These are phyloP conservation scores for Nectriaceae sp. DNA, from an alignment of 2,329 filamentous ascomycete genomes.

Conservation along the genomic window DNA sequence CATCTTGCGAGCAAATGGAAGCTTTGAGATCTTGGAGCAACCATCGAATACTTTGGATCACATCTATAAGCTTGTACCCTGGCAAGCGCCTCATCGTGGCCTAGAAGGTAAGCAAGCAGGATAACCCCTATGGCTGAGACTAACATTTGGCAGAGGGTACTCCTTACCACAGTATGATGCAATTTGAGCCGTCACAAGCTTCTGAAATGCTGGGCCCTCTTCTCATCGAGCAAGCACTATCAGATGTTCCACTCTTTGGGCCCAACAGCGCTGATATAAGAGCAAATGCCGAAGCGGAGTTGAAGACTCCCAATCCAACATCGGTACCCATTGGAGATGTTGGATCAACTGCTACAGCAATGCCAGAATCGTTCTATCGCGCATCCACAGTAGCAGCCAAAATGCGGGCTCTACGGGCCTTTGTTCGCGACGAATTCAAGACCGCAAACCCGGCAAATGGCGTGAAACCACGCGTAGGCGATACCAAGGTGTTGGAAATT, in stretches of 20 bases:
- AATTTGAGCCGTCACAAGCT: slow-evolving; percentile 57
- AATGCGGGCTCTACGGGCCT: slow-evolving; percentile 47
- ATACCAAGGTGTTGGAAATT: slow-evolving; percentile 30
- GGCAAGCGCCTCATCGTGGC: slow-evolving; percentile 60
- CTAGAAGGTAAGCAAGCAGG: slow-evolving; percentile 47
- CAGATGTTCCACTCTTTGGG: slow-evolving; percentile 59
- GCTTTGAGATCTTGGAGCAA: slow-evolving; percentile 63
- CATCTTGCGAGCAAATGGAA: slow-evolving; percentile 60
- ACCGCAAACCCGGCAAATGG: slow-evolving; percentile 22
- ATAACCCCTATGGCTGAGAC: slow-evolving; percentile 1
- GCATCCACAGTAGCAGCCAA: slow-evolving; percentile 50
- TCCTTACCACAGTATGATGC: slow-evolving; percentile 57
- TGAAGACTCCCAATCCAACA: slow-evolving; percentile 37
- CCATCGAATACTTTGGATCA: slow-evolving; percentile 60
- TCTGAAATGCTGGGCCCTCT: slow-evolving; percentile 56
- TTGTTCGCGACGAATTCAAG: slow-evolving; percentile 33
- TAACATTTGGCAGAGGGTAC: slow-evolving; percentile 43
- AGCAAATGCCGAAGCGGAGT: slow-evolving; percentile 42
- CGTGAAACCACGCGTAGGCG: slow-evolving; percentile 24
- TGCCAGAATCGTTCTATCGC: slow-evolving; percentile 45
- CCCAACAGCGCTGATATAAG: slow-evolving; percentile 46
- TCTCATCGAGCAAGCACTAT: slow-evolving; percentile 54
- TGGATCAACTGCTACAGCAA: slow-evolving; percentile 33
- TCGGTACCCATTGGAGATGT: slow-evolving; percentile 39
- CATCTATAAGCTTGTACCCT: slow-evolving; percentile 61